These are phyloP conservation scores for Geotrichum citri-aurantii DNA, from an alignment of 1,139 yeast species.

Conservation along the genomic window DNA sequence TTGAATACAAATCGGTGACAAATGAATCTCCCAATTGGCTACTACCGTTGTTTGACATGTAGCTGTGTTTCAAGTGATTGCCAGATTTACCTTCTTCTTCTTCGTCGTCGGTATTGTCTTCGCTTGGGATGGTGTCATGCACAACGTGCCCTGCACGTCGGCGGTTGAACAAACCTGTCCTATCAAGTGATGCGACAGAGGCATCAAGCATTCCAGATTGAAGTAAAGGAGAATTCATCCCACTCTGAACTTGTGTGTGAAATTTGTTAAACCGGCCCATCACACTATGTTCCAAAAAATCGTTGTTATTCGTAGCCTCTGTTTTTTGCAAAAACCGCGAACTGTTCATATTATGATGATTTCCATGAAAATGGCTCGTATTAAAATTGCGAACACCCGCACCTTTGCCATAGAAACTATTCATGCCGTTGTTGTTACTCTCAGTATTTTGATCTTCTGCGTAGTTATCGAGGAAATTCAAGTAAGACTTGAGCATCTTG, in stretches of 20 bases:
- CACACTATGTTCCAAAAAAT: slow-evolving; percentile 29
- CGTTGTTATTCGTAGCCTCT: background rate
- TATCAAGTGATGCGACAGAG: slow-evolving; percentile 1
- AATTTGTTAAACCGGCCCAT: slow-evolving; percentile 28
- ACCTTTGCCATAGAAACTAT: slow-evolving; percentile 5
- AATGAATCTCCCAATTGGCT: slow-evolving; percentile 10
- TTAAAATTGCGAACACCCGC: slow-evolving; percentile 1
- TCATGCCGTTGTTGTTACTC: background rate
- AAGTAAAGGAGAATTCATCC: slow-evolving; percentile 9
- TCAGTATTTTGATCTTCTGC: slow-evolving; percentile 38
- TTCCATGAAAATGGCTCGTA: background rate
- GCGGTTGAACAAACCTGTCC: background rate
- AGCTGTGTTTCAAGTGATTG: background rate
- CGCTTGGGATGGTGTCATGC: slow-evolving; percentile 10
- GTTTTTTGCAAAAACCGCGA: background rate
- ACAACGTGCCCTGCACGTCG: slow-evolving; percentile 2
- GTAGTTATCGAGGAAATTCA: slow-evolving; percentile 81
- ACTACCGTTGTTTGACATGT: background rate
- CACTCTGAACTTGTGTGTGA: slow-evolving; percentile 14
- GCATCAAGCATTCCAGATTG: slow-evolving; percentile 15
- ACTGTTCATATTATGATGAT: background rate
- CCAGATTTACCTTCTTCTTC: slow-evolving; percentile 15
- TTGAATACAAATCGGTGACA: slow-evolving; percentile 12
- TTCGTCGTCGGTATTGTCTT: slow-evolving; percentile 15
- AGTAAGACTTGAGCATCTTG: slow-evolving; percentile 86